A percentile compares a stretch with the other conserved stretches of the same genome.
Conservation (phyloP, 208 protist genomes). For the Crithidia fasciculata region DNA sequence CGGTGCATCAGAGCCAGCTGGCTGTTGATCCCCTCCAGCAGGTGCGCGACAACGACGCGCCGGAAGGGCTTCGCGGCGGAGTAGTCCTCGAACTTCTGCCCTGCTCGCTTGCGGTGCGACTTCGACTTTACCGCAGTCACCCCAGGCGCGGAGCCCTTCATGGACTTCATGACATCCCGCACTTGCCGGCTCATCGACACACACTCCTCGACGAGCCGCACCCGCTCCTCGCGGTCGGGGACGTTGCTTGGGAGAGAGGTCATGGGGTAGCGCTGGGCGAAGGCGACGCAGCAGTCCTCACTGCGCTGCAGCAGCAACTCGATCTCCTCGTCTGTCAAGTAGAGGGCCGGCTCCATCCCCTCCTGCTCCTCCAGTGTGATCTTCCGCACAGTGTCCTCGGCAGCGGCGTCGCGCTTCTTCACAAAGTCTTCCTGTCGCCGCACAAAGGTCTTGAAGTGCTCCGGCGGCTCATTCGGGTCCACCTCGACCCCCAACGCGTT, state of each 20-base stretch:
- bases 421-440: conserved; percentile 88
- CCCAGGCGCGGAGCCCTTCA: conserved; percentile 72
- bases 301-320: conserved; percentile 61
- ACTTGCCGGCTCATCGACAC: conserved; percentile 81
- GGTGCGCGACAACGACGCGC: conserved; percentile 67
- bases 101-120: conserved; percentile 65
- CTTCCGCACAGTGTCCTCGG: conserved; percentile 49
- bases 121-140: conserved; percentile 84
- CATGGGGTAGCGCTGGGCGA: conserved; percentile 74
- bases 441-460: conserved; percentile 84
- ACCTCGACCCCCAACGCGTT: conserved; percentile 71
- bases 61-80: conserved; percentile 88
- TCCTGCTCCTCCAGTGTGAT: conserved; percentile 78
- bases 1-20: conserved; percentile 63
- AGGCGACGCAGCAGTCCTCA: conserved; percentile 67
- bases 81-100: conserved; percentile 90
- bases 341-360: conserved; percentile 79
- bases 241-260: conserved; percentile 64
- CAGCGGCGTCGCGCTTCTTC: conserved; percentile 69
- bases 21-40: conserved; percentile 56
- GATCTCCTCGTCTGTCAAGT: conserved; percentile 81
- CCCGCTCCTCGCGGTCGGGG: conserved; percentile 72
- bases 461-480: conserved; percentile 71
- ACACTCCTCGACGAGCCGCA: conserved; percentile 78
- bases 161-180: conserved; percentile 82